Conservation (phyloP, 2,329 filamentous ascomycete genomes). For the Ophiostoma sp. region DNA sequence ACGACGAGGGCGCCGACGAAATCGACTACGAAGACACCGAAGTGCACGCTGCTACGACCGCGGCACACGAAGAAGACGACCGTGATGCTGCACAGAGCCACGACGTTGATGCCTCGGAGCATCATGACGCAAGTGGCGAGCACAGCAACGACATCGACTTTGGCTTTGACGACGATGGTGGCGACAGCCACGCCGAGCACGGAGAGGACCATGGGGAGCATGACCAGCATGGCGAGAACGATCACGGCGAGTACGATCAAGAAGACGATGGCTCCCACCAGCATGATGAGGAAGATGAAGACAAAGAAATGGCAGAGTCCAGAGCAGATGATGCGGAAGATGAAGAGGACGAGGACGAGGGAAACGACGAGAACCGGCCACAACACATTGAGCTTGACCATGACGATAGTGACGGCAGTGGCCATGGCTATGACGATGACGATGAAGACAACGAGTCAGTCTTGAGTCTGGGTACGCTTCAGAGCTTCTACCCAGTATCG, state of each 20-base stretch:
- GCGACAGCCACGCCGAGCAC: not conserved
- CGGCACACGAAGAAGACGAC: conserved; percentile 20
- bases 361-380: conserved; percentile 13
- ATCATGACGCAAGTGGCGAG: not conserved
- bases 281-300: not conserved
- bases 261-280: conserved; percentile 17
- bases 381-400: not conserved
- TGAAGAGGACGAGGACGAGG: conserved; percentile 11
- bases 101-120: not conserved
- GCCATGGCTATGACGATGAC: conserved; percentile 19
- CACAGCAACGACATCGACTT: not conserved
- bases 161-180: not conserved
- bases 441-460: conserved; percentile 30
- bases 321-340: conserved; percentile 27
- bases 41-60: conserved; percentile 5
- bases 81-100: not conserved
- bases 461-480: conserved; percentile 23
- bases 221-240: not conserved
- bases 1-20: conserved; percentile 37
- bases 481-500: conserved; percentile 10
- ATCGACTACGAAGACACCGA: conserved; percentile 41
- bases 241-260: conserved; percentile 19
- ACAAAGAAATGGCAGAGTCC: conserved; percentile 9
- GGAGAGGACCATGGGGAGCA: conserved; percentile 16
- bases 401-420: conserved; percentile 15